phyloP scores from a whole-genome alignment of 2,329 filamentous ascomycete genomes.

The Akanthomyces dipterigenus region DNA sequence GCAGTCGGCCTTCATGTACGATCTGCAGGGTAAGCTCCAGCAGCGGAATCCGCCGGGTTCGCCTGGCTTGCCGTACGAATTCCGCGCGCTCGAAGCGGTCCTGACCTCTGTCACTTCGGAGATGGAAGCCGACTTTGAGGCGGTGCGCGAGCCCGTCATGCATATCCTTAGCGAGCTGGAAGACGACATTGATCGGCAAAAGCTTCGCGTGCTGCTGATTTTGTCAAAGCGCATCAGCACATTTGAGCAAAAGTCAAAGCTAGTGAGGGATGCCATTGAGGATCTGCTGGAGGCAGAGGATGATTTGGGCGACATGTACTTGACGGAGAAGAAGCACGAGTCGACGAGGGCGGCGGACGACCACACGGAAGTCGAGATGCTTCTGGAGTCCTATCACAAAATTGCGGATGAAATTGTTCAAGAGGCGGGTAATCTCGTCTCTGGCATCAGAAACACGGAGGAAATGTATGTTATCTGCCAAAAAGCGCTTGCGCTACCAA shows the following conservation, averaged over 20 bases:
- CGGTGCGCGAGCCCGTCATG: constrained; percentile 86
- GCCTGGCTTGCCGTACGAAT: constrained; percentile 80
- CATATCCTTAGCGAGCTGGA: constrained; percentile 83
- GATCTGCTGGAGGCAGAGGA: constrained; percentile 95
- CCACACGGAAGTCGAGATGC: constrained; percentile 94
- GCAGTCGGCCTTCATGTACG: constrained; percentile 96
- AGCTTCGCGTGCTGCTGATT: constrained; percentile 82
- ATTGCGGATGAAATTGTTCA: constrained; percentile 97
- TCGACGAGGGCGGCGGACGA: constrained; percentile 70
- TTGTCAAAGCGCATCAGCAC: constrained; percentile 93
- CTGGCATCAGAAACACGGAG: constrained; percentile 93
- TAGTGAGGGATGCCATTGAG: constrained; percentile 91
- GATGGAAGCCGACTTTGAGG: constrained; percentile 89
- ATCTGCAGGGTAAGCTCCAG: constrained; percentile 84
- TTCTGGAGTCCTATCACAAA: constrained; percentile 95
- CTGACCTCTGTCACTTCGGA: constrained; percentile 89
- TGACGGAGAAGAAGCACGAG: constrained; percentile 79
- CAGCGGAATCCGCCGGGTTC: constrained; percentile 62
- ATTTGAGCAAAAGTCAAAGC: constrained; percentile 92
- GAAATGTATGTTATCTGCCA: constrained; percentile 66
- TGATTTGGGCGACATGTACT: constrained; percentile 89
- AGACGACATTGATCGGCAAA: constrained; percentile 93
- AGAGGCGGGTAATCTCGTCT: constrained; percentile 85
- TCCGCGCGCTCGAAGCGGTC: constrained; percentile 90
- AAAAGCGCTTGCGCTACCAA: no score